phyloP scores from a whole-genome alignment of 345 rosid species.

The Moringa oleifera region DNA sequence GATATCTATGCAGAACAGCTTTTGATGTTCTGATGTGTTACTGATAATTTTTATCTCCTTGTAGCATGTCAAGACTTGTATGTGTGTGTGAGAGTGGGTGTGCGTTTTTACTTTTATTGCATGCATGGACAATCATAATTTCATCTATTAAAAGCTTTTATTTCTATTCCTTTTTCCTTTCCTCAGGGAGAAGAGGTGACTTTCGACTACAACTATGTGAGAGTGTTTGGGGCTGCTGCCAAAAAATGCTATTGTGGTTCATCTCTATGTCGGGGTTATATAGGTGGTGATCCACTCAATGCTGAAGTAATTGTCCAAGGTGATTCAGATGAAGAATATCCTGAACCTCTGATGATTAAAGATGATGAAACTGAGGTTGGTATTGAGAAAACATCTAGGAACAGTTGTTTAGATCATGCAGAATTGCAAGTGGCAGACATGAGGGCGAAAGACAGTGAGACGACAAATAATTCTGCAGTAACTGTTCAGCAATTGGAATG shows the following conservation, averaged over 20 bases:
- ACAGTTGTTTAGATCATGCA: slow-evolving; percentile 24
- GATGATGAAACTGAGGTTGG: slow-evolving; percentile 45
- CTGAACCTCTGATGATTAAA: slow-evolving; percentile 86
- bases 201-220: slow-evolving; percentile 96
- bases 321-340: slow-evolving; percentile 98
- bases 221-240: slow-evolving; percentile 98
- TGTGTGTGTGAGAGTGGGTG: background rate
- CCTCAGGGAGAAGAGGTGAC: slow-evolving; percentile 95
- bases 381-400: slow-evolving; percentile 26
- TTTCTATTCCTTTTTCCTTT: too few relatives aligned
- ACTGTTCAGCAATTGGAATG: slow-evolving; percentile 21
- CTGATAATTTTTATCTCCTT: background rate
- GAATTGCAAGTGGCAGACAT: slow-evolving; percentile 24
- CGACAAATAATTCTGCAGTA: slow-evolving; percentile 4
- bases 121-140: background rate
- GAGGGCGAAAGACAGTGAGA: slow-evolving; percentile 19
- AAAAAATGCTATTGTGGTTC: slow-evolving; percentile 92
- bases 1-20: background rate
- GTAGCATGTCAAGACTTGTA: background rate
- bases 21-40: background rate
- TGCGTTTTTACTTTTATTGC: background rate
- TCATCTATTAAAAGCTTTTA: background rate
- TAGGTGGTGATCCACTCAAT: slow-evolving; percentile 87
- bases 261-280: slow-evolving; percentile 83
- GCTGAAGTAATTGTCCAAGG: slow-evolving; percentile 79